Conservation (phyloP, 2,329 filamentous ascomycete genomes). For the Alternaria burnsii region DNA sequence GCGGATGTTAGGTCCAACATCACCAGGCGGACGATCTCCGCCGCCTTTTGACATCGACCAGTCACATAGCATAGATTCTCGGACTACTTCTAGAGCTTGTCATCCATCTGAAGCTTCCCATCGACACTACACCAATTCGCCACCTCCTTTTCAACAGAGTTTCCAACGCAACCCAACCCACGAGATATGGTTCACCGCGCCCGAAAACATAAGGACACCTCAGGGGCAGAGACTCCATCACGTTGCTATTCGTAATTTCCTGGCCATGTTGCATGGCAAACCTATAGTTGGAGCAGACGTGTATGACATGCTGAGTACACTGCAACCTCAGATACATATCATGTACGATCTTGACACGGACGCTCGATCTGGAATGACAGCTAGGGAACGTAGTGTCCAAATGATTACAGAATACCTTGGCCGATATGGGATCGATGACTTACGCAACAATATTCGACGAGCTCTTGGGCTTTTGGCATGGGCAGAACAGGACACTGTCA, state of each 20-base stretch:
- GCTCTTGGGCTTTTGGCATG: conserved; percentile 71
- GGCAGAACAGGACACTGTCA: conserved; percentile 68
- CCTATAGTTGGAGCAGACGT: conserved; percentile 72
- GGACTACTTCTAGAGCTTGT: conserved; percentile 26
- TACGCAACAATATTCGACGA: conserved; percentile 66
- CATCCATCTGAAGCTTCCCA: conserved; percentile 24
- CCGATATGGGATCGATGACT: conserved; percentile 68
- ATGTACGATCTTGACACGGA: conserved; percentile 59
- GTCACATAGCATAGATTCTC: conserved; percentile 23
- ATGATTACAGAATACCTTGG: conserved; percentile 70
- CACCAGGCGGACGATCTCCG: conserved; percentile 36
- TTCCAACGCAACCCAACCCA: conserved; percentile 42
- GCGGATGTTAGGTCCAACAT: conserved; percentile 38
- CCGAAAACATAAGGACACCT: conserved; percentile 57
- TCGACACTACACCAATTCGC: conserved; percentile 17
- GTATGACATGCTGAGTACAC: conserved; percentile 68
- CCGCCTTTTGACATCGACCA: conserved; percentile 45
- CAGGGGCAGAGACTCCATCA: conserved; percentile 65
- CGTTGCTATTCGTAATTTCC: conserved; percentile 73
- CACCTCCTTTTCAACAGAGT: conserved; percentile 22
- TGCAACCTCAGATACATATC: conserved; percentile 67
- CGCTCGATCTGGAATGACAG: conserved; percentile 33
- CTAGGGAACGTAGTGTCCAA: conserved; percentile 60
- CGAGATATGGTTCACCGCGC: conserved; percentile 70
- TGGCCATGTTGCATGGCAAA: conserved; percentile 70